Percentiles rank a stretch among this genome's conserved stretches.
Conservation (phyloP, 306 rosid species). For the Begonia fuchsioides region DNA sequence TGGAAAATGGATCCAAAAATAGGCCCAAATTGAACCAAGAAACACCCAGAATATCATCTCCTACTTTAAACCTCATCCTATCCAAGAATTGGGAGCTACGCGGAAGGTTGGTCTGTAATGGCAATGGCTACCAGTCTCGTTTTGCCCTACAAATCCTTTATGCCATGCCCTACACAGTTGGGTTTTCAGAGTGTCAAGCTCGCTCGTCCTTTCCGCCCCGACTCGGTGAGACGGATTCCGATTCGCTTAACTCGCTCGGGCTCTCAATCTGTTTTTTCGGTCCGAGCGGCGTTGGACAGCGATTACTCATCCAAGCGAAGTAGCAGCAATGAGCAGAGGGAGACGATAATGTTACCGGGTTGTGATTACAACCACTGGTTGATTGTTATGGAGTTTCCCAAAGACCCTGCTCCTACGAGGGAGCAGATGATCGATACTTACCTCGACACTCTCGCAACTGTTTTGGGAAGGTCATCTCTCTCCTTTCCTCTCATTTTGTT, state of each 20-base stretch:
- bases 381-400: conserved; percentile 91
- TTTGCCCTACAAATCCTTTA: conserved; percentile 23
- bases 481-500: background rate
- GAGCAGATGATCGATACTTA: conserved; percentile 93
- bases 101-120: conserved; percentile 13
- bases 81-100: background rate
- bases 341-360: conserved; percentile 85
- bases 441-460: conserved; percentile 73
- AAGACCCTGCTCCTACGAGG: conserved; percentile 79
- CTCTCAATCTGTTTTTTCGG: conserved; percentile 8
- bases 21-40: background rate
- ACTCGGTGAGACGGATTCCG: conserved; percentile 12
- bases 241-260: conserved; percentile 5
- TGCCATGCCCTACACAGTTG: background rate
- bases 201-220: conserved; percentile 9
- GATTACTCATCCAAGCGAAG: conserved; percentile 54
- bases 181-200: conserved; percentile 6
- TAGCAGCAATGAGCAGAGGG: conserved; percentile 56
- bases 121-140: conserved; percentile 48
- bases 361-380: conserved; percentile 97
- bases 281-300: conserved; percentile 41
- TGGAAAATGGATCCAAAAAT: background rate
- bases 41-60: background rate
- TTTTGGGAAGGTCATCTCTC: conserved; percentile 58
- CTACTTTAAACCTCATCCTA: conserved; percentile 11